Base-by-base conservation (phyloP, 2,329 filamentous ascomycete species). In the Pseudogymnoascus sp. region DNA sequence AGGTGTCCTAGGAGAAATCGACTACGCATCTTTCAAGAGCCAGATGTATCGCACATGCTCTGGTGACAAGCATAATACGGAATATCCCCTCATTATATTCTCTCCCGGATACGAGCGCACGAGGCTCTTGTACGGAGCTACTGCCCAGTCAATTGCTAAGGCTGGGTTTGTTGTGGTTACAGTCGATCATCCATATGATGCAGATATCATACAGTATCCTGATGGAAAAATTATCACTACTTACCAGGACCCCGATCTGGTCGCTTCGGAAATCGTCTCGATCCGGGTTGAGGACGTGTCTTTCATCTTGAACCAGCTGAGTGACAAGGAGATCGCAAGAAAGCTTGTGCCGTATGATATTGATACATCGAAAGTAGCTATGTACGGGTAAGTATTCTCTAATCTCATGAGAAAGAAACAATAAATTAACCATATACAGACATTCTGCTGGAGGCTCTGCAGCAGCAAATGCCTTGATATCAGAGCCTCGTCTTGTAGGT, bases 181-280 rank as follows among this genome's bases (percentile, higher is more conserved):
- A 3, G 69, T 80, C 59, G 77, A 80, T 64, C 77, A 79, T 61
- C 74, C 77, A 0, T 72, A 75, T 59, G 76, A 78, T 57, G 71
- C 74, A 2, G 67, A 72, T 30, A 69, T 76, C n/a, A 71, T 79
- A 9, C 69, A 75, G 53, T 77, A 75, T 57, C 72, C 73, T 2
- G 68, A 76, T 60, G 75, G 71, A 5, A 68, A 66, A 2, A 62
- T 72, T 6, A 50, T 50, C 28, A 50, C 22, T 64, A 43, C 65
- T 71, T 18, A 66, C 60, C 3, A 61, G 58, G 7, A 61, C 66
- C 50, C 58, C 43, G 6, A 58, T 64, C 8, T 61, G 60, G 30
- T 58, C 50, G 12, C 41, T 60, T 18, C 59, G 41, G 30, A 47
- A 66, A 5, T 60, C 58, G 63, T 69, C 20, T 65, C 66, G 15